Percentiles rank a stretch among this genome's conserved stretches.
Conservation (phyloP, 805 yeast species). For the Blastobotrys mokoenaii region DNA sequence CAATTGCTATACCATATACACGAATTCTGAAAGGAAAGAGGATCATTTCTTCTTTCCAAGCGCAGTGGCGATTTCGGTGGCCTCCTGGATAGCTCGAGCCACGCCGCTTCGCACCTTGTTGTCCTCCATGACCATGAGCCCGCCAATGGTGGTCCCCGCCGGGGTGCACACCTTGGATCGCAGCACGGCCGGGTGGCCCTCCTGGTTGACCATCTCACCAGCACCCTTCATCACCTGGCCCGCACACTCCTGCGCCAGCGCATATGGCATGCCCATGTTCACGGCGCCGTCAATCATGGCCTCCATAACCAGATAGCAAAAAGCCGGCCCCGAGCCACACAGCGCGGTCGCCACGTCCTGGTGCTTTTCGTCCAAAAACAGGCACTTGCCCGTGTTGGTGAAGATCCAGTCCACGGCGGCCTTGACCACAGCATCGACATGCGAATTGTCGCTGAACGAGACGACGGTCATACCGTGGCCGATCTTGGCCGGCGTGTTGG, state of each 20-base stretch:
- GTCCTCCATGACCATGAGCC: conserved; percentile 86
- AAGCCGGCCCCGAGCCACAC: conserved; percentile 97
- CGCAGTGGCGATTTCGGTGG: conserved; percentile 64
- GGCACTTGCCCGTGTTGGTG: conserved; percentile 33
- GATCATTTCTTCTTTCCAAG: conserved; percentile 17
- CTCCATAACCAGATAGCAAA: conserved; percentile 81
- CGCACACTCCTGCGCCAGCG: conserved; percentile 76
- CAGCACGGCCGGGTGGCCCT: conserved; percentile 81
- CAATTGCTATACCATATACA: neutral
- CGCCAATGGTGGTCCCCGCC: conserved; percentile 97
- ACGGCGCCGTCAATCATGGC: conserved; percentile 91
- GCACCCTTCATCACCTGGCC: conserved; percentile 93
- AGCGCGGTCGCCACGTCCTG: conserved; percentile 95
- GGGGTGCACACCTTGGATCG: conserved; percentile 91
- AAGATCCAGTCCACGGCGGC: conserved; percentile 35
- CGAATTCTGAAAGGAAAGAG: too few species aligned
- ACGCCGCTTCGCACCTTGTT: conserved; percentile 81
- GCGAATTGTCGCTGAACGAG: conserved; percentile 55
- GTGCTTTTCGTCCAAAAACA: conserved; percentile 57
- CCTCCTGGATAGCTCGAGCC: conserved; percentile 82
- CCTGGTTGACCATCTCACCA: conserved; percentile 75
- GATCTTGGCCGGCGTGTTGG: conserved; percentile 91
- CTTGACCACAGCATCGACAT: conserved; percentile 27
- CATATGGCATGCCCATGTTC: conserved; percentile 85
- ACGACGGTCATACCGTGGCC: conserved; percentile 93